A percentile compares a stretch with the other conserved stretches of the same genome.
phyloP scores from a whole-genome alignment of 2,329 filamentous ascomycete species.

The Chaetomiaceae sp. region DNA sequence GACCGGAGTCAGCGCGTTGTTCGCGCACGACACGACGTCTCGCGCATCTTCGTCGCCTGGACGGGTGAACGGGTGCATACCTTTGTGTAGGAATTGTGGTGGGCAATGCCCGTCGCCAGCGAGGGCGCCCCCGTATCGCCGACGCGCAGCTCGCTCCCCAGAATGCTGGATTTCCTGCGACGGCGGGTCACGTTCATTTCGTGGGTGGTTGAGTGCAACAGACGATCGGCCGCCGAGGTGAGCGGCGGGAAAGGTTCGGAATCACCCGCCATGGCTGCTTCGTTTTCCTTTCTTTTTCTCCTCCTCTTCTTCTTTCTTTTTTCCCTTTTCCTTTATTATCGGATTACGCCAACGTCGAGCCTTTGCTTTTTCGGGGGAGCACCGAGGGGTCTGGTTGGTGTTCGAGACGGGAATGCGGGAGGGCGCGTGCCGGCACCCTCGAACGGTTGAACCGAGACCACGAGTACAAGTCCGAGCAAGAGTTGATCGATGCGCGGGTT shows the following conservation, averaged over 20 bases:
- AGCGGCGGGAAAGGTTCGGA: slow-evolving; percentile 53
- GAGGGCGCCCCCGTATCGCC: slow-evolving; percentile 54
- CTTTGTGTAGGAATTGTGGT: slow-evolving; percentile 31
- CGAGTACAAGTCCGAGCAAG: too few relatives aligned
- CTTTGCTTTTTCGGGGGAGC: too few relatives aligned
- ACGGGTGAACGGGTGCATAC: too few relatives aligned
- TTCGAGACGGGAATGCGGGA: neutral
- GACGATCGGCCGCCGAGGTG: slow-evolving; percentile 44
- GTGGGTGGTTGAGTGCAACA: slow-evolving; percentile 39
- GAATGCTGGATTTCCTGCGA: slow-evolving; percentile 52
- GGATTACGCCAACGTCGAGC: too few relatives aligned
- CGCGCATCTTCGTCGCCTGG: too few relatives aligned
- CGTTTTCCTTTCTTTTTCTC: neutral
- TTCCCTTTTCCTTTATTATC: too few relatives aligned
- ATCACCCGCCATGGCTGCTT: slow-evolving; percentile 12
- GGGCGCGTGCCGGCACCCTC: too few relatives aligned
- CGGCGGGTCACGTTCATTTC: slow-evolving; percentile 38
- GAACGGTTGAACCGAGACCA: too few relatives aligned
- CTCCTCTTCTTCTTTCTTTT: neutral
- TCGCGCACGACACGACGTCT: too few relatives aligned
- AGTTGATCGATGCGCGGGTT: neutral
- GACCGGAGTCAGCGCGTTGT: slow-evolving; percentile 18
- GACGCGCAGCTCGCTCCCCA: slow-evolving; percentile 48
- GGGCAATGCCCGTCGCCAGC: slow-evolving; percentile 48
- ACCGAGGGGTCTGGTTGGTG: too few relatives aligned